These are phyloP conservation scores for Coriaria nepalensis DNA, from an alignment of 306 rosid genomes.

Conservation along the genomic window DNA sequence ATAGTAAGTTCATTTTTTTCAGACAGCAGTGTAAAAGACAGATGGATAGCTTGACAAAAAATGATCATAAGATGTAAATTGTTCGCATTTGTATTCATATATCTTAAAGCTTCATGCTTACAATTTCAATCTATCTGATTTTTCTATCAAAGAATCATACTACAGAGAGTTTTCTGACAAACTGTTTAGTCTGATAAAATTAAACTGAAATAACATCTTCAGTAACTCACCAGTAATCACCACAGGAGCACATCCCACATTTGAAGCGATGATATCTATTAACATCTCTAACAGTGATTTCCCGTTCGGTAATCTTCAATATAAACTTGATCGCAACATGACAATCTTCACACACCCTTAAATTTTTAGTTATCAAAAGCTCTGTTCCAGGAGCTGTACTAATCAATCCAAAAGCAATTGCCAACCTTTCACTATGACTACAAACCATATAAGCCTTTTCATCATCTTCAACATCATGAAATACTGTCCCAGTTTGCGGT, in stretches of 20 bases:
- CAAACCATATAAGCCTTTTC: conserved; percentile 57
- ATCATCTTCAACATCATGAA: conserved; percentile 75
- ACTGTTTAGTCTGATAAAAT: background rate
- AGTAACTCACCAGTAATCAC: conserved; percentile 44
- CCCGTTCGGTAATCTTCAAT: conserved; percentile 49
- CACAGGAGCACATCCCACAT: conserved; percentile 49
- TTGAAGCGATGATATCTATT: conserved; percentile 68
- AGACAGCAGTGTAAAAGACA: background rate
- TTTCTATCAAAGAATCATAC: too few relatives aligned
- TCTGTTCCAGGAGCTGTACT: conserved; percentile 43
- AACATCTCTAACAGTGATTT: conserved; percentile 57
- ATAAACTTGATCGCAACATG: conserved; percentile 65
- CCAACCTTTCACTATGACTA: conserved; percentile 67
- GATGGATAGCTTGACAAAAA: background rate
- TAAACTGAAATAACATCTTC: background rate
- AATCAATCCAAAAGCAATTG: conserved; percentile 74
- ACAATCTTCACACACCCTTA: conserved; percentile 65
- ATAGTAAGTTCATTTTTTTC: background rate
- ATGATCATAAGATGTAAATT: too few relatives aligned
- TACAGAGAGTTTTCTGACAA: too few relatives aligned
- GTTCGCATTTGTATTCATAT: too few relatives aligned
- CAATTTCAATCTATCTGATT: too few relatives aligned
- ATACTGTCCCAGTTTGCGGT: conserved; percentile 49
- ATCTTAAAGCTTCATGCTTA: too few relatives aligned
- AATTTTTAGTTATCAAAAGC: conserved; percentile 63